These are phyloP conservation scores for Aspergillus tubingensis DNA, from an alignment of 2,329 filamentous ascomycete genomes.

Conservation along the genomic window DNA sequence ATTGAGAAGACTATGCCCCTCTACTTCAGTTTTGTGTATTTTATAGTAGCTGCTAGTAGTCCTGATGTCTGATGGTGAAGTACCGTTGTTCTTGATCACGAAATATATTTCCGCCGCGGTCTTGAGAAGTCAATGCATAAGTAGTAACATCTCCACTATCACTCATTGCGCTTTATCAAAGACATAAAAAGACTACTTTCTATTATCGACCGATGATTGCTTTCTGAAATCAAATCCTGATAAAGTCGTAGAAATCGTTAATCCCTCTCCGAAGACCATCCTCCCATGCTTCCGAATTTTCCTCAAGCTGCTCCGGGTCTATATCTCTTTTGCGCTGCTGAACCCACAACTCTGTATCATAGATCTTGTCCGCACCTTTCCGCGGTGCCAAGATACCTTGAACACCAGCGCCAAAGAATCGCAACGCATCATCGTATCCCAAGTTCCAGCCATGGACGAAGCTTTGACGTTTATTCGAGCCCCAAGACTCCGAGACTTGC, in stretches of 20 bases:
- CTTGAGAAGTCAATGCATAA: no score
- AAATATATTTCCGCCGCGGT: no score
- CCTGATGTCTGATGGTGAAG: no score
- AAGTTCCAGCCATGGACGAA: slow-evolving; percentile 59
- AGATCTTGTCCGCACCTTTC: slow-evolving; percentile 52
- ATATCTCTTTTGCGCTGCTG: slow-evolving; percentile 57
- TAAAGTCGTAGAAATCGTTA: slow-evolving; percentile 31
- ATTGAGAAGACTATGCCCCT: neutral
- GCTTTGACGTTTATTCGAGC: slow-evolving; percentile 52
- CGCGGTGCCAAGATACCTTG: slow-evolving; percentile 36
- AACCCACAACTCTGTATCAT: slow-evolving; percentile 60
- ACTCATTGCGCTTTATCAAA: no score
- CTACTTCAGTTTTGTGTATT: no score
- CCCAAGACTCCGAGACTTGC: neutral
- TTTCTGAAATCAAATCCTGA: slow-evolving; percentile 8
- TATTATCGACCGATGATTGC: neutral
- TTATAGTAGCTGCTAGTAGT: neutral
- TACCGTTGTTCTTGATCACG: no score
- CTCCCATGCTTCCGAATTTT: slow-evolving; percentile 37
- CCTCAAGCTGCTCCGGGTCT: slow-evolving; percentile 44
- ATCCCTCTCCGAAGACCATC: slow-evolving; percentile 42
- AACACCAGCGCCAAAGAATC: slow-evolving; percentile 52
- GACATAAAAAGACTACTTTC: neutral
- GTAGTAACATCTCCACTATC: no score
- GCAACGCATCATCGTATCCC: slow-evolving; percentile 57